These are phyloP conservation scores for Dentipellis fragilis DNA, from an alignment of 768 basidiomycete species.

Conservation along the genomic window DNA sequence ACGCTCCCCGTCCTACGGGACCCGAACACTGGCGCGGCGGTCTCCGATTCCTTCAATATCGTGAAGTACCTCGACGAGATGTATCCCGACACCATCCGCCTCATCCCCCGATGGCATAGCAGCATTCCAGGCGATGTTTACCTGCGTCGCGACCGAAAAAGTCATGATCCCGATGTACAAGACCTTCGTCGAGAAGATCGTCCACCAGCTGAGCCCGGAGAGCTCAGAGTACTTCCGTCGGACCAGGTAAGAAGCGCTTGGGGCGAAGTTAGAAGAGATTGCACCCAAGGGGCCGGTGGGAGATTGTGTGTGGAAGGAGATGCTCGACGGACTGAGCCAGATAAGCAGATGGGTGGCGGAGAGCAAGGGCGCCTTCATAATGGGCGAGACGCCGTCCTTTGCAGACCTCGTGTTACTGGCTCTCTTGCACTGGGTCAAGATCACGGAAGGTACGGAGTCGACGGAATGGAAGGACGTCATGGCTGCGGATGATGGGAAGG, in stretches of 20 bases:
- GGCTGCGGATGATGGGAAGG: neutral
- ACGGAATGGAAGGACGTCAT: neutral
- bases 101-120: neutral
- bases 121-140: neutral
- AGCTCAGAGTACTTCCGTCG: neutral
- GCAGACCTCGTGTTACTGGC: neutral
- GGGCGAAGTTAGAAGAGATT: neutral
- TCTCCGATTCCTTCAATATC: constrained; percentile 31
- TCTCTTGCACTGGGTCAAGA: constrained; percentile 2
- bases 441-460: neutral
- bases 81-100: neutral
- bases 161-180: neutral
- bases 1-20: constrained; percentile 16
- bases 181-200: neutral
- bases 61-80: neutral
- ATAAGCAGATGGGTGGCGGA: neutral
- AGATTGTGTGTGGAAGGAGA: neutral
- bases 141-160: neutral
- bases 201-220: neutral
- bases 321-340: neutral
- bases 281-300: neutral
- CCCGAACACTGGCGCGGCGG: constrained; percentile 2
- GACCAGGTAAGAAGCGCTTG: neutral
- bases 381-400: neutral
- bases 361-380: neutral